Base-by-base conservation (phyloP, 2,329 filamentous ascomycete genomes). In the Penicillium sp. region DNA sequence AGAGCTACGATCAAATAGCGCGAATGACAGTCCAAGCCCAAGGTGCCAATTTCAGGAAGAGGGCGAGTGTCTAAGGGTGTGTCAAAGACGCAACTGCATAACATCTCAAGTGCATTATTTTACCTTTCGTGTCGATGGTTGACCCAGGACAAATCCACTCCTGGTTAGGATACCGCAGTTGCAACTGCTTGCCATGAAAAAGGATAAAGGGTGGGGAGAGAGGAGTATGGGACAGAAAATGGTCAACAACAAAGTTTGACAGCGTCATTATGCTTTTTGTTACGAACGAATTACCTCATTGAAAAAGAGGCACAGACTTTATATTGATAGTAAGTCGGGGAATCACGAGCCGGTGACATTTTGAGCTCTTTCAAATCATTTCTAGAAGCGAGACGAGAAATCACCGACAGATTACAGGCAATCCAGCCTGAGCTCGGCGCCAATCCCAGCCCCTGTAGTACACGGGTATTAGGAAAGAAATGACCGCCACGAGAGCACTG, bases 1-100 rank as follows among this genome's bases (percentile, higher is more conserved):
- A 72, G 55, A 35, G 70, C 65, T n/a, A 73, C 38, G 5, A 71
- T n/a, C 0, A 69, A 55, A 25, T 72, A 73, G 4, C 56, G 62
- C 13, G 33, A 11, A 3, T 59, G 38, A 33, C 52, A 60, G 16
- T 54, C 4, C 0, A 71, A 61, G 6, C 53, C 58, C 1, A 13
- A 5, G 3, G 54, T 59, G 43, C 67, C 65, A 13, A 73, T 69
- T 25, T 64, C 62, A 0, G 69, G 71, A 2, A 26, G 38, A 5
- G 2, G 1, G 10, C 11, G 0, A 6, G 7, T 14, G 6, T 42
- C n/a, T 48, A 16, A 55, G 7, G 28, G 14, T n/a, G 26, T 16
- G 4, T 48, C 1, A 48, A 16, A n/a, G 10, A 30, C 7, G 45
- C 7, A n/a, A 28, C n/a, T 7, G 25, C 14, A 48, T 16, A 28